Conservation (phyloP, 2,329 filamentous ascomycete genomes). For the Pseudocercospora pini-densiflorae region DNA sequence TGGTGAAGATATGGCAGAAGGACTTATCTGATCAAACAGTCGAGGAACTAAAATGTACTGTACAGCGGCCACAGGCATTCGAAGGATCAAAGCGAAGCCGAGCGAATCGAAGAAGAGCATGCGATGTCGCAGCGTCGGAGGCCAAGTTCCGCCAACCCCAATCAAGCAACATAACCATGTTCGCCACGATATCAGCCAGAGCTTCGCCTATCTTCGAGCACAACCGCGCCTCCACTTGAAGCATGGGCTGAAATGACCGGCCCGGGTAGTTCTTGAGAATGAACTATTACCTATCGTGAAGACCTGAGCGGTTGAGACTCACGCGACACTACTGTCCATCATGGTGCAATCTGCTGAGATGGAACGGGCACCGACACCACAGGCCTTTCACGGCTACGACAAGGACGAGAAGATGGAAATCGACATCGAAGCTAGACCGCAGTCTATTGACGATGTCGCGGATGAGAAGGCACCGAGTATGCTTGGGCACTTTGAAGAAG, state of each 20-base stretch:
- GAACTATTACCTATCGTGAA: background rate
- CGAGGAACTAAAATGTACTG: background rate
- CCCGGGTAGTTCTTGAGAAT: background rate
- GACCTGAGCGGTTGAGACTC: background rate
- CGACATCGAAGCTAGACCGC: conserved; percentile 13
- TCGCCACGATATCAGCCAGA: background rate
- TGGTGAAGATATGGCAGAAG: background rate
- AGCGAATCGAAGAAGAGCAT: background rate
- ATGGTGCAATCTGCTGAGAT: conserved; percentile 15
- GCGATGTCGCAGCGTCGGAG: background rate
- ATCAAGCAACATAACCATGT: background rate
- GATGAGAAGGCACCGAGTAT: conserved; percentile 13
- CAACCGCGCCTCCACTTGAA: background rate
- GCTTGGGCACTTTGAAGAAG: conserved; percentile 22
- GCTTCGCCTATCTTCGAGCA: conserved; percentile 12
- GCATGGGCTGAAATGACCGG: background rate
- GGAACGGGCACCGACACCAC: background rate
- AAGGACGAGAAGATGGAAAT: conserved; percentile 15
- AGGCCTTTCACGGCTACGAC: background rate
- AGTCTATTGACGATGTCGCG: background rate
- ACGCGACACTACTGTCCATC: conserved; percentile 8
- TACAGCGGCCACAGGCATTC: background rate
- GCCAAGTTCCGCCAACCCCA: background rate
- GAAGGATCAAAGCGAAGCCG: background rate
- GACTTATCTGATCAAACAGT: conserved; percentile 8